phyloP scores from a whole-genome alignment of 176 grass and related monocot species.

The Pontederia crassipes region DNA sequence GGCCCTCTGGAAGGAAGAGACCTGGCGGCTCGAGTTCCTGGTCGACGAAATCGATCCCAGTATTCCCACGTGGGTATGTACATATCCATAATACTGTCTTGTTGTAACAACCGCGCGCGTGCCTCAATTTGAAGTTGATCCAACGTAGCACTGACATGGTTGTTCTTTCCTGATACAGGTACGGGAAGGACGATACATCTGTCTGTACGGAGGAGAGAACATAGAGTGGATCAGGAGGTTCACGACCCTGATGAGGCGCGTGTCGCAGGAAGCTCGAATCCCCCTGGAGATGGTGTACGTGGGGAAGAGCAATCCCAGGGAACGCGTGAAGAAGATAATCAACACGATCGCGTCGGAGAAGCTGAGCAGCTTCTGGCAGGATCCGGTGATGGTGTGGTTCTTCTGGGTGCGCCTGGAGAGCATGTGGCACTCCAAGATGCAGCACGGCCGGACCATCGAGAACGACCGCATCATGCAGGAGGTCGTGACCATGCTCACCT shows the following conservation, averaged over 20 bases:
- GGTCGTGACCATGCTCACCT: slow-evolving; percentile 33
- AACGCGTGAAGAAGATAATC: slow-evolving; percentile 19
- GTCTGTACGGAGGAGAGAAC: slow-evolving; percentile 39
- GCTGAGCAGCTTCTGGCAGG: slow-evolving; percentile 36
- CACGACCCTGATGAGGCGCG: slow-evolving; percentile 11
- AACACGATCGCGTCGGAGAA: slow-evolving; percentile 12
- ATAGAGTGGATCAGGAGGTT: slow-evolving; percentile 31
- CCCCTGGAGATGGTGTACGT: slow-evolving; percentile 39
- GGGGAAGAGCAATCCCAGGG: slow-evolving; percentile 39
- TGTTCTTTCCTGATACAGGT: slow-evolving; percentile 10
- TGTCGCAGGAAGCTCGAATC: slow-evolving; percentile 15
- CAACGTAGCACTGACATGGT: neutral
- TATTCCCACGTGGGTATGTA: slow-evolving; percentile 18
- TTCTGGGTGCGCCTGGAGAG: slow-evolving; percentile 47
- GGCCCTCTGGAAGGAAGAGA: slow-evolving; percentile 37
- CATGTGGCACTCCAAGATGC: slow-evolving; percentile 45
- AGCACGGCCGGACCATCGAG: slow-evolving; percentile 24
- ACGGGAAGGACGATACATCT: slow-evolving; percentile 20
- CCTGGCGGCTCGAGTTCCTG: slow-evolving; percentile 33
- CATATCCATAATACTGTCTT: no score
- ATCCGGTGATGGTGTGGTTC: slow-evolving; percentile 36
- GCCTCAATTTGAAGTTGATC: no score
- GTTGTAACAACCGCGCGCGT: no score
- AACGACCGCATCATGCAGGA: slow-evolving; percentile 34
- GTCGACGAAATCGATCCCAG: slow-evolving; percentile 34